phyloP scores from a whole-genome alignment of 495 filamentous ascomycete genomes.

The Sphaerosporella brunnea region DNA sequence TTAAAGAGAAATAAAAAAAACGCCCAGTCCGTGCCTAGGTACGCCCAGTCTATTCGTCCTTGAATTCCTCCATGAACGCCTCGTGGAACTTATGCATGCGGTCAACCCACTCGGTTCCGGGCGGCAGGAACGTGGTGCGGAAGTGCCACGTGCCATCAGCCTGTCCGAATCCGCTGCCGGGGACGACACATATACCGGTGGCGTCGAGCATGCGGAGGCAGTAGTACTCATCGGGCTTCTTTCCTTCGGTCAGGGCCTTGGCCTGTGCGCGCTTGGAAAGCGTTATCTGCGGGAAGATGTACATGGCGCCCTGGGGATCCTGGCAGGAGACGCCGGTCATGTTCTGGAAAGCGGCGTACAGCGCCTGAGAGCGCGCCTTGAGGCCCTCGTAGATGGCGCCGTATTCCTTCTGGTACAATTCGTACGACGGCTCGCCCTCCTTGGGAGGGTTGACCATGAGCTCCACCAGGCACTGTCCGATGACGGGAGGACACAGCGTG shows the following conservation, averaged over 20 bases:
- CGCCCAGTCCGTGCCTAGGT: no score
- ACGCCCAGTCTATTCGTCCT: slow-evolving; percentile 1
- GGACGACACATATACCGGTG: slow-evolving; percentile 88
- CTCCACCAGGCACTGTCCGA: slow-evolving; percentile 90
- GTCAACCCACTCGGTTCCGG: slow-evolving; percentile 87
- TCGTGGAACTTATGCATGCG: slow-evolving; percentile 76
- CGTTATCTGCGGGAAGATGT: slow-evolving; percentile 87
- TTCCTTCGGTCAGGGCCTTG: slow-evolving; percentile 54
- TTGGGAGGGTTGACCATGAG: slow-evolving; percentile 90
- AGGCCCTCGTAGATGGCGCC: slow-evolving; percentile 48
- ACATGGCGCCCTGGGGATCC: slow-evolving; percentile 83
- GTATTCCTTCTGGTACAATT: slow-evolving; percentile 70
- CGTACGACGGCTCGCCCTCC: slow-evolving; percentile 60
- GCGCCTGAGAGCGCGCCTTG: slow-evolving; percentile 56
- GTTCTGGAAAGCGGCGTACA: slow-evolving; percentile 72
- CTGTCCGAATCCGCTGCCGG: slow-evolving; percentile 86
- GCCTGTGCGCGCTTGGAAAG: slow-evolving; percentile 56
- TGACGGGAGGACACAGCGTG: slow-evolving; percentile 81
- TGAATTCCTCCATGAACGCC: slow-evolving; percentile 72
- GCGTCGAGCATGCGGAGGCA: slow-evolving; percentile 74
- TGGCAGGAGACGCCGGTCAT: slow-evolving; percentile 95
- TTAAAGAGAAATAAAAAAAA: no score
- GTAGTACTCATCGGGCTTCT: slow-evolving; percentile 81
- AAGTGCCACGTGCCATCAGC: slow-evolving; percentile 83
- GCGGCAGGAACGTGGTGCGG: slow-evolving; percentile 89